Percentiles rank a stretch among this genome's conserved stretches.
Conservation (phyloP, 2,329 filamentous ascomycete species). For the Talaromyces pinophilus region DNA sequence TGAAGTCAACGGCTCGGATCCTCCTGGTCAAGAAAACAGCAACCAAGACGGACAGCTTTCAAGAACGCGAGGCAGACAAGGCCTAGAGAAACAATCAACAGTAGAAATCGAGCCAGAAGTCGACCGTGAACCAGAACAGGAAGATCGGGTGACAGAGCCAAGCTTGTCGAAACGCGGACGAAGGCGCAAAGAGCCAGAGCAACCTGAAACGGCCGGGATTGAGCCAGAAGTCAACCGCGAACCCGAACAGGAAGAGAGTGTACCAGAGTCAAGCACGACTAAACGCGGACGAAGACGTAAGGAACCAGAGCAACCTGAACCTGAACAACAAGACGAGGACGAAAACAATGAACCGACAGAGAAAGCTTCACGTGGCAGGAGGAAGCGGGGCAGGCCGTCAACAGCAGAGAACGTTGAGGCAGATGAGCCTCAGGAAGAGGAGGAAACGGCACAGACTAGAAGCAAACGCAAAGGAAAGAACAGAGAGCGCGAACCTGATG, state of each 20-base stretch:
- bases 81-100: not conserved
- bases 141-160: not conserved
- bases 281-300: constrained; percentile 10
- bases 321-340: not conserved
- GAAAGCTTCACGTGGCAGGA: constrained; percentile 16
- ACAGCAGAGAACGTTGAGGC: constrained; percentile 15
- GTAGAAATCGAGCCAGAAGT: not conserved
- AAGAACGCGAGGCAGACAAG: constrained; percentile 10
- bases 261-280: not conserved
- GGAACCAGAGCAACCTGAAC: not conserved
- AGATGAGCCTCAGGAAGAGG: constrained; percentile 21
- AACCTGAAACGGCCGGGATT: not conserved
- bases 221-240: not conserved
- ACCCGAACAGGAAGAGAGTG: not conserved
- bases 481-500: not conserved
- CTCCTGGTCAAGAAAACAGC: not conserved
- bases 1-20: not conserved
- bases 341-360: constrained; percentile 4
- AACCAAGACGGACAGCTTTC: not conserved
- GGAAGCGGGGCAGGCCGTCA: constrained; percentile 10
- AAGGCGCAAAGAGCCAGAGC: not conserved
- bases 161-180: not conserved
- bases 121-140: not conserved
- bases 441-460: constrained; percentile 18
- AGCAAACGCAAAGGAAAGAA: constrained; percentile 23